Percentiles rank a stretch among this genome's conserved stretches.
phyloP scores from a whole-genome alignment of 106 monocot genomes.

The Cymbidium sinense region DNA sequence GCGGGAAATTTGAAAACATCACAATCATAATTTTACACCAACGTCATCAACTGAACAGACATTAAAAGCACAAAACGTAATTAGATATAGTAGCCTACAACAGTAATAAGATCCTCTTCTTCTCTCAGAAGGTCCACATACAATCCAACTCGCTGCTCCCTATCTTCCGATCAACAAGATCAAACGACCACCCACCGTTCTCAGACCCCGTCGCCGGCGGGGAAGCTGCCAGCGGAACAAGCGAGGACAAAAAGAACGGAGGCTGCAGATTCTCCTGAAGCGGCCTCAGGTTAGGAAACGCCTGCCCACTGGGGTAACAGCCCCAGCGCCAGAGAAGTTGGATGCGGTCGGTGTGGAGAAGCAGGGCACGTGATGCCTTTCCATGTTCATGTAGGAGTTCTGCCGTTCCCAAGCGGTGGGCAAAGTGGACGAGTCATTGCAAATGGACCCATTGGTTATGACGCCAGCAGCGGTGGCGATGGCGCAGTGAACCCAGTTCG shows the following conservation, averaged over 20 bases:
- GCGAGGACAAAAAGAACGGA: slow-evolving; percentile 39
- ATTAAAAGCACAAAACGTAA: no score
- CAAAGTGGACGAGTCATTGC: slow-evolving; percentile 18
- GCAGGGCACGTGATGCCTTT: slow-evolving; percentile 87
- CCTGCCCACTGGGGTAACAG: neutral
- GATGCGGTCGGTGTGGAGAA: slow-evolving; percentile 57
- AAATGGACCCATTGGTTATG: slow-evolving; percentile 19
- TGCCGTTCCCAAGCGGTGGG: slow-evolving; percentile 14
- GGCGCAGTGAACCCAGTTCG: slow-evolving; percentile 9
- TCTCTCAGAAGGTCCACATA: slow-evolving; percentile 42
- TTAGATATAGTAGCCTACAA: no score
- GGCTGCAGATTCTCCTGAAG: slow-evolving; percentile 68
- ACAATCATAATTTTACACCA: no score
- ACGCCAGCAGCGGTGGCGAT: slow-evolving; percentile 10
- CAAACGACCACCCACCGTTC: slow-evolving; percentile 18
- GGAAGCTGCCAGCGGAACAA: neutral
- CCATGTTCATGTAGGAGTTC: slow-evolving; percentile 26
- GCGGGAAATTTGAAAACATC: no score
- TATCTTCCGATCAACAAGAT: slow-evolving; percentile 47
- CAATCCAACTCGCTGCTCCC: slow-evolving; percentile 66
- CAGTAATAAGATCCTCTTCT: neutral
- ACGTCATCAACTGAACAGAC: no score
- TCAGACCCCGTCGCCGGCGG: neutral
- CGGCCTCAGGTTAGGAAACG: slow-evolving; percentile 37
- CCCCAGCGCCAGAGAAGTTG: slow-evolving; percentile 3